Conservation (phyloP, 108 stramenopile species). For the Nitzschia sp. region DNA sequence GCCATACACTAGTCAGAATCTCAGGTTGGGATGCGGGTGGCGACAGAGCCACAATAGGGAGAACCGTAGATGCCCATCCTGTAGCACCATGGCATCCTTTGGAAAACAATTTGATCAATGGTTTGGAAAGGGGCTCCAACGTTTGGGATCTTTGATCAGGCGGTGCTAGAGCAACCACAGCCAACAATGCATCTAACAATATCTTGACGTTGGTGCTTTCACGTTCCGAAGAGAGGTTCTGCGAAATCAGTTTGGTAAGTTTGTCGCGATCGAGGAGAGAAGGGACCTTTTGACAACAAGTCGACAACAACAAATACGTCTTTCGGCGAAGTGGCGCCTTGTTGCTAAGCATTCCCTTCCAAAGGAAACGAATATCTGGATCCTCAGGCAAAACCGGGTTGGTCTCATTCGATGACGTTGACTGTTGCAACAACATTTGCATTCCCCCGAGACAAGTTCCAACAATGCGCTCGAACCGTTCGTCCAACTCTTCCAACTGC, state of each 20-base stretch:
- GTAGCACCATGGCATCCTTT: conserved; percentile 70
- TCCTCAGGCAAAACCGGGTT: conserved; percentile 4
- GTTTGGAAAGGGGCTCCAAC: conserved; percentile 44
- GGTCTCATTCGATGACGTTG: neutral
- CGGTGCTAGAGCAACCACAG: conserved; percentile 32
- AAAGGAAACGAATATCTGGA: conserved; percentile 29
- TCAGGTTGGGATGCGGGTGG: conserved; percentile 17
- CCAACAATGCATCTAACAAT: conserved; percentile 61
- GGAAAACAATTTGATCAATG: conserved; percentile 57
- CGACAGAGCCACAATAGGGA: conserved; percentile 67
- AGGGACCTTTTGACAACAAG: conserved; percentile 49
- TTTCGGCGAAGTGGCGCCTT: conserved; percentile 61
- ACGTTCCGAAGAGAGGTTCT: conserved; percentile 60
- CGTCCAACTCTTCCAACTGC: conserved; percentile 69
- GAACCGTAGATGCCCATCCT: conserved; percentile 64
- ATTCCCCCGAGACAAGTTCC: conserved; percentile 42
- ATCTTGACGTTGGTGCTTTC: conserved; percentile 60
- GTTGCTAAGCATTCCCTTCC: conserved; percentile 45
- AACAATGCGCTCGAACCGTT: conserved; percentile 70
- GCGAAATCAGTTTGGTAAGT: conserved; percentile 46
- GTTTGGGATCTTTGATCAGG: conserved; percentile 15
- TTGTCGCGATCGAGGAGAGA: conserved; percentile 24
- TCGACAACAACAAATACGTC: conserved; percentile 51
- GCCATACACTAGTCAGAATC: conserved; percentile 49
- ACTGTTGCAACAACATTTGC: conserved; percentile 29